phyloP scores from a whole-genome alignment of 83 land plant genomes.

The Thuja plicata region DNA sequence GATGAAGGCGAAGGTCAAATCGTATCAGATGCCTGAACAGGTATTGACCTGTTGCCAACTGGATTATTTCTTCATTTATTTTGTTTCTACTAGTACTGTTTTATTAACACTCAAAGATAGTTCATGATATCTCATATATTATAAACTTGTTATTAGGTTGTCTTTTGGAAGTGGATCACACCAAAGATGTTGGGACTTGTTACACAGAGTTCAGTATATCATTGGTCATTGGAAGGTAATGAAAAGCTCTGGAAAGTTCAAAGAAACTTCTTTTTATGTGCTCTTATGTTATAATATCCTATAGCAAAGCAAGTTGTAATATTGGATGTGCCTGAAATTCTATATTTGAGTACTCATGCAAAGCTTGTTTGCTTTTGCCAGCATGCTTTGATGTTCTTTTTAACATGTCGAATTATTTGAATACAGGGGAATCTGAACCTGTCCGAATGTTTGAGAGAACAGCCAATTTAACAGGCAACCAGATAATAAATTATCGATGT shows the following conservation, averaged over 20 bases:
- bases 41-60: conserved; percentile 25
- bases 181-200: conserved; percentile 91
- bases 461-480: conserved; percentile 84
- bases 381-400: not conserved
- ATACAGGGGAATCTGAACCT: conserved; percentile 85
- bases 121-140: not conserved
- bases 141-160: conserved; percentile 55
- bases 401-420: conserved; percentile 2
- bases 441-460: conserved; percentile 91
- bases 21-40: conserved; percentile 98
- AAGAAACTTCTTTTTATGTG: not conserved
- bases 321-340: not conserved
- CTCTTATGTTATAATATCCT: not conserved
- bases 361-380: not conserved
- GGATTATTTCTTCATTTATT: not conserved
- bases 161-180: conserved; percentile 99
- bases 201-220: conserved; percentile 91
- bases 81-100: not conserved
- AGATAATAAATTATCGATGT: conserved; percentile 93
- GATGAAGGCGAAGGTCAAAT: conserved; percentile 82
- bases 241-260: not conserved
- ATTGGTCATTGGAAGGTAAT: conserved; percentile 95
- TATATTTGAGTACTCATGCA: not conserved
- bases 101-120: not conserved
- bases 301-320: not conserved